A percentile compares a stretch with the other conserved stretches of the same genome.
These are phyloP conservation scores for Ramalina peruviana DNA, from an alignment of 495 filamentous ascomycete species.

Conservation along the genomic window DNA sequence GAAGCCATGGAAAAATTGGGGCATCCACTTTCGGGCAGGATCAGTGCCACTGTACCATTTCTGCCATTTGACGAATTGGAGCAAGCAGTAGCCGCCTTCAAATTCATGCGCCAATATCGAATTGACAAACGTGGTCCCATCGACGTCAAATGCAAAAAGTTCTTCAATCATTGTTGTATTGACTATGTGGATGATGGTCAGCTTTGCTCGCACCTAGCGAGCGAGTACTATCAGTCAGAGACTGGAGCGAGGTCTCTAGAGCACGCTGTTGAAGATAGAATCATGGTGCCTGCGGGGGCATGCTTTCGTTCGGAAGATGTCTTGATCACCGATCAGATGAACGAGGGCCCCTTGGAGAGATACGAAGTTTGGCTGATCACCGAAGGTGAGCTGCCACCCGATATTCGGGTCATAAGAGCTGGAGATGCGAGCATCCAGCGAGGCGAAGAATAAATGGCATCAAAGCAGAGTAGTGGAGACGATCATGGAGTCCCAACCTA, in stretches of 20 bases:
- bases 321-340: conserved; percentile 5
- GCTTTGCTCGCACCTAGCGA: conserved; percentile 1
- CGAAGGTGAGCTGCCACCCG: background rate
- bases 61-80: conserved; percentile 10
- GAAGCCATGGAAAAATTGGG: conserved; percentile 1
- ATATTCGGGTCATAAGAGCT: background rate
- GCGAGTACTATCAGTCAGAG: background rate
- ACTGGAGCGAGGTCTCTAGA: conserved; percentile 9
- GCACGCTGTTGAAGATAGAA: conserved; percentile 1
- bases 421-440: background rate
- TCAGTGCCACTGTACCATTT: conserved; percentile 8
- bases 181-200: conserved; percentile 9
- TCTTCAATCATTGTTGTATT: conserved; percentile 2
- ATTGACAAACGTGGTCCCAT: conserved; percentile 5
- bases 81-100: conserved; percentile 9
- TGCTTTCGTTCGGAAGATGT: background rate
- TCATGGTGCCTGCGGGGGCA: background rate
- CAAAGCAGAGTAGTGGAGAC: too few relatives aligned
- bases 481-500: background rate
- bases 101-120: conserved; percentile 11
- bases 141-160: background rate
- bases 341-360: background rate
- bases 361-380: conserved; percentile 1
- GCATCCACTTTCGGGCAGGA: conserved; percentile 5
- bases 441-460: background rate